Percentiles rank a stretch among this genome's conserved stretches.
These are phyloP conservation scores for Kwoniella shandongensis DNA, from an alignment of 768 basidiomycete genomes.

Conservation along the genomic window DNA sequence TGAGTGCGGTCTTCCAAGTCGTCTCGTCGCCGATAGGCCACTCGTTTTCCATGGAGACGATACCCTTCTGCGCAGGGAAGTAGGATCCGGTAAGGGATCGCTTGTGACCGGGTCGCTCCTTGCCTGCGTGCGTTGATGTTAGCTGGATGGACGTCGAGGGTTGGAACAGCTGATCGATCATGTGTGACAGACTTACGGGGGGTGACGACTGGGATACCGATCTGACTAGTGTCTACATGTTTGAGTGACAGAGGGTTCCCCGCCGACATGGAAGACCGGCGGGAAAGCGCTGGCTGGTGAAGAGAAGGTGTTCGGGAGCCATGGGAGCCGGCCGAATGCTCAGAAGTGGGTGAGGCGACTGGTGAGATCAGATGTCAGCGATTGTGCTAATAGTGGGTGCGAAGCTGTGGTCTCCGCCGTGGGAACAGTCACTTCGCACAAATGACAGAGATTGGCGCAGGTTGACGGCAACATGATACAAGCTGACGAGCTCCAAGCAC, in stretches of 20 bases:
- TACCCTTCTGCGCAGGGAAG: slow-evolving; percentile 45
- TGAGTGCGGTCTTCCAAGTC: slow-evolving; percentile 52
- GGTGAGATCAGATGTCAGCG: too few relatives aligned
- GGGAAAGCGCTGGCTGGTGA: slow-evolving; percentile 41
- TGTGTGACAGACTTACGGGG: slow-evolving; percentile 19
- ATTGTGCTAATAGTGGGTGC: too few relatives aligned
- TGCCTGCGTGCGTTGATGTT: slow-evolving; percentile 10
- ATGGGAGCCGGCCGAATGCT: slow-evolving; percentile 4
- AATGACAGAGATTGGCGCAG: too few relatives aligned
- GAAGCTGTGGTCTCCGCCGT: too few relatives aligned
- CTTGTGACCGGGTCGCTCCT: slow-evolving; percentile 45
- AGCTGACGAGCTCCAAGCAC: too few relatives aligned
- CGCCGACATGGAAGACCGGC: slow-evolving; percentile 43
- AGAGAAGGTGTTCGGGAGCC: slow-evolving; percentile 34
- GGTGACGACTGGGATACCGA: slow-evolving; percentile 43
- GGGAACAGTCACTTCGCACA: too few relatives aligned
- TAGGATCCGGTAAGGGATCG: slow-evolving; percentile 49
- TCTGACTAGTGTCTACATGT: slow-evolving; percentile 37
- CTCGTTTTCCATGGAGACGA: slow-evolving; percentile 25
- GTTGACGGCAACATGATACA: too few relatives aligned
- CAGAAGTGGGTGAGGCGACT: not conserved
- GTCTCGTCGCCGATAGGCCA: slow-evolving; percentile 55
- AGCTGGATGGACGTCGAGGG: not conserved
- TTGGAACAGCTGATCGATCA: not conserved
- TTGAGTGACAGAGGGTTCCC: slow-evolving; percentile 19